Percentiles rank a stretch among this genome's conserved stretches.
Conservation (phyloP, 1,139 yeast species). For the Zygosaccharomyces sapae region DNA sequence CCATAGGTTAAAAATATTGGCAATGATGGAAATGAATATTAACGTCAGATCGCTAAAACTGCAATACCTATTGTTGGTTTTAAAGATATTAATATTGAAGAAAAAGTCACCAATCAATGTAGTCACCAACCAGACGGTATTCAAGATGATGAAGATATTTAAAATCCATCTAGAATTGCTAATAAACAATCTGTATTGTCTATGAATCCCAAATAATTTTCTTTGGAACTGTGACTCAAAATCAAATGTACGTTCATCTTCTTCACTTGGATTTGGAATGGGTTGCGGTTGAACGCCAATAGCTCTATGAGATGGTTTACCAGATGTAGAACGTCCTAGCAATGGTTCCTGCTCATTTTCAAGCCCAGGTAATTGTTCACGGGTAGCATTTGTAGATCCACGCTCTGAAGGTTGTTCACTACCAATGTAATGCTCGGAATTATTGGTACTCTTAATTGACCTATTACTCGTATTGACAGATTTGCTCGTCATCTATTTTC, state of each 20-base stretch:
- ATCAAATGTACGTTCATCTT: constrained; percentile 10
- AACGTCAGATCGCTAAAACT: constrained; percentile 29
- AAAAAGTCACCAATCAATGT: constrained; percentile 32
- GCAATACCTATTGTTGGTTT: constrained; percentile 24
- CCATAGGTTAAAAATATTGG: constrained; percentile 31
- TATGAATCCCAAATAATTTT: constrained; percentile 19
- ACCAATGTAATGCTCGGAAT: constrained; percentile 15
- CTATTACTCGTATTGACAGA: constrained; percentile 18
- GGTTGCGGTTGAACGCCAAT: constrained; percentile 15
- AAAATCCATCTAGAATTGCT: constrained; percentile 28
- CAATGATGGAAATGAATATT: constrained; percentile 29
- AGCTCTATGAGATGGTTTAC: constrained; percentile 20
- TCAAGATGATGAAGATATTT: constrained; percentile 26
- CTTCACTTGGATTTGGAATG: constrained; percentile 4
- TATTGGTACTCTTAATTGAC: constrained; percentile 18
- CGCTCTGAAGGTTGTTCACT: constrained; percentile 7
- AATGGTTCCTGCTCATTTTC: constrained; percentile 17
- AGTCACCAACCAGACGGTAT: constrained; percentile 27
- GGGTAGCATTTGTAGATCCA: constrained; percentile 4
- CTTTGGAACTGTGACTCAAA: constrained; percentile 19
- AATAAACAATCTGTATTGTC: constrained; percentile 25
- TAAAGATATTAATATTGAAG: constrained; percentile 25
- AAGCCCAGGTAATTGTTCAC: background rate
- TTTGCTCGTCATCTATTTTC: constrained; percentile 11
- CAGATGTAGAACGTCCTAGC: constrained; percentile 9